Percentiles rank a stretch among this genome's conserved stretches.
Evolutionary conservation across 2,329 filamentous ascomycete genomes (phyloP).

Genomic region (Fusarium algeriense): DNA sequence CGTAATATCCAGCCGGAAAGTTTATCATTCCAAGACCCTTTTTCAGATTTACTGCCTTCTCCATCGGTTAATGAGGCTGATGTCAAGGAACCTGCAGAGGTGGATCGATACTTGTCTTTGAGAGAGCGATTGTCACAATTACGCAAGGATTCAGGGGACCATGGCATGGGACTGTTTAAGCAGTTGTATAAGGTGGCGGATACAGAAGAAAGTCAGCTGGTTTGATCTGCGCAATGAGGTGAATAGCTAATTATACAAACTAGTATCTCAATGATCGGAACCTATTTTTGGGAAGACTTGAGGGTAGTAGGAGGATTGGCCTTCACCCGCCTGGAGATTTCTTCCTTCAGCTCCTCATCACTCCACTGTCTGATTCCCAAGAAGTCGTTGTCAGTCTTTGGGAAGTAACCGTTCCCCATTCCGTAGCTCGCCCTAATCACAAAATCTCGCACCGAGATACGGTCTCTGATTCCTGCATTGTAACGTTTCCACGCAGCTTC

Average conservation of each 20-base stretch:
- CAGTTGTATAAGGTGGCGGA: not conserved
- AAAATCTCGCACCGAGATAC: not conserved
- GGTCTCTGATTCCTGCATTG: not conserved
- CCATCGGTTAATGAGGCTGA: accelerated
- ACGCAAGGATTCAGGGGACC: accelerated
- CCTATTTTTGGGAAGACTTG: not conserved
- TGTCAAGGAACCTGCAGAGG: not conserved
- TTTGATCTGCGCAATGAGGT: accelerated
- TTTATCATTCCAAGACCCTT: not conserved
- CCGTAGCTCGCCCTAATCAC: conserved; percentile 2
- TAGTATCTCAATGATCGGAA: too few relatives aligned
- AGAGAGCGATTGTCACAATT: accelerated
- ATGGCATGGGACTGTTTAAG: not conserved
- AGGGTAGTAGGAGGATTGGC: not conserved
- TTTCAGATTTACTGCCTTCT: not conserved
- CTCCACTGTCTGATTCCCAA: not conserved
- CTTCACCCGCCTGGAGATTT: not conserved
- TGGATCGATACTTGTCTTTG: not conserved
- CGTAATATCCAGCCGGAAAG: accelerated
- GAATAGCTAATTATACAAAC: too few relatives aligned
- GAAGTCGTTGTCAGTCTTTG: not conserved
- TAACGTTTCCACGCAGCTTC: conserved; percentile 19
- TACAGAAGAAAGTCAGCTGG: not conserved
- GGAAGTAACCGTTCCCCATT: not conserved
- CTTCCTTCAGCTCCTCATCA: not conserved